Evolutionary conservation across 2,329 filamentous ascomycete species (phyloP), one percentile per base, ranked within the genome.

Genomic region (Colletotrichum echinochloae): DNA sequence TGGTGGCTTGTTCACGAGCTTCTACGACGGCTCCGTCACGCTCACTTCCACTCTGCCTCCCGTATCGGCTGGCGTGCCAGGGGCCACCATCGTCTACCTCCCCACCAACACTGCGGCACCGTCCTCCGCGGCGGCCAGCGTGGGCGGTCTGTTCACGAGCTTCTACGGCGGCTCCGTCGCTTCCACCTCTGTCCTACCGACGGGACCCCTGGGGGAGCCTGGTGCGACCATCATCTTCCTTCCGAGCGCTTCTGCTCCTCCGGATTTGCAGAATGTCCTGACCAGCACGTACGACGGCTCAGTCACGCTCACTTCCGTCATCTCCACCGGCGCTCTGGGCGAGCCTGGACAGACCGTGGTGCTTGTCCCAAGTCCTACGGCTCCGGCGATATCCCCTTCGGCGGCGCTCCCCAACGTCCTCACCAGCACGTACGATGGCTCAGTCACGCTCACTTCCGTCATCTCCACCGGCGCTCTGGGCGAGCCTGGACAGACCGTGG

Each of bases 211-310:
- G 16, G 60, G 65, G 16, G 52, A 35, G 33, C 60, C 65, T 3
- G 60, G 61, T 20, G 52, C 52, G 6, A 68, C 65, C 4, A 30
- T 68, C 12, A 44, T 68, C 2, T 44, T 44, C 3, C 1, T 68
- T 2, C 65, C 65, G 20, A 57, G 44, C 16, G 3, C 62, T 12
- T 59, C 66, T 39, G 30, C 16, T 5, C 20, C 30, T 16, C 46
- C 61, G 30, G 61, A 46, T 23, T 8, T 59, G 28, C 46, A 48
- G 16, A 59, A 65, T 5, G 37, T 60, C 3, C 9, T 60, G 11
- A 69, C 66, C n/a, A 65, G 66, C 46, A 69, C 66, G 0, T 69
- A 69, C 20, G 61, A 18, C 16, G 67, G 67, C 7, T 66, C 67
- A 12, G 44, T 70, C 2, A 70, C 63, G 0, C 33, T 70, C 20